Evolutionary conservation across 768 basidiomycete species (phyloP).

Genomic region (Russula dissimulans): DNA sequence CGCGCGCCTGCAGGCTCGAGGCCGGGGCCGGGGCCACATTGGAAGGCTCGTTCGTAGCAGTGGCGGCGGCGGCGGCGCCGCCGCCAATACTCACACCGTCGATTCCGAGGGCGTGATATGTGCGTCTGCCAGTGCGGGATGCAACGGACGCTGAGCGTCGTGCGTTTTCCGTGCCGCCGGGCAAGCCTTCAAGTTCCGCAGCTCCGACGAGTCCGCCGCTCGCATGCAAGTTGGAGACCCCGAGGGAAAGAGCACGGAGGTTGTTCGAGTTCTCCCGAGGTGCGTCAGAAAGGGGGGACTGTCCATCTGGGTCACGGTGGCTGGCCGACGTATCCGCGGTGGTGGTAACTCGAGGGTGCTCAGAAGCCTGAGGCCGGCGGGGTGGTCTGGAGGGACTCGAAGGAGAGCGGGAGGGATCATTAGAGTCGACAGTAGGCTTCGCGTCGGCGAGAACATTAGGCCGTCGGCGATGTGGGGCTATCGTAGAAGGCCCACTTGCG

Average conservation of each 20-base stretch:
- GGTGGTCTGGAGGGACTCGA: not conserved
- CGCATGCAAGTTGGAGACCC: too few species aligned
- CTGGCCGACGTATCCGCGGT: not conserved
- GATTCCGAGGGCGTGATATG: not conserved
- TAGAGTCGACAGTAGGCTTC: too few species aligned
- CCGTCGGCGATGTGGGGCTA: too few species aligned
- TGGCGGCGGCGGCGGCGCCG: conserved; percentile 48
- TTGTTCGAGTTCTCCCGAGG: not conserved
- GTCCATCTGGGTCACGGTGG: too few species aligned
- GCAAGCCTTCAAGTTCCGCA: not conserved
- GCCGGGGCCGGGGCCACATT: too few species aligned
- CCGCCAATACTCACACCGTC: conserved; percentile 34
- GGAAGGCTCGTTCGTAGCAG: conserved; percentile 33
- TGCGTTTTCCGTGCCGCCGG: not conserved
- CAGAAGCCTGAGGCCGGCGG: not conserved
- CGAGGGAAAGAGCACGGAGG: too few species aligned
- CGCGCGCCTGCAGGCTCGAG: conserved; percentile 20
- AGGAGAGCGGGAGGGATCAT: too few species aligned
- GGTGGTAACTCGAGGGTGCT: not conserved
- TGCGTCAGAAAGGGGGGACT: not conserved
- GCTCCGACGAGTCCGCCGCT: not conserved
- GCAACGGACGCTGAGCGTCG: not conserved
- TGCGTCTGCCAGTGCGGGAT: not conserved
- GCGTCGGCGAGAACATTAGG: too few species aligned
- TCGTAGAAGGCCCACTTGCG: not conserved